phyloP scores from a whole-genome alignment of 2,329 filamentous ascomycete species.

The Epichloe hybrida region DNA sequence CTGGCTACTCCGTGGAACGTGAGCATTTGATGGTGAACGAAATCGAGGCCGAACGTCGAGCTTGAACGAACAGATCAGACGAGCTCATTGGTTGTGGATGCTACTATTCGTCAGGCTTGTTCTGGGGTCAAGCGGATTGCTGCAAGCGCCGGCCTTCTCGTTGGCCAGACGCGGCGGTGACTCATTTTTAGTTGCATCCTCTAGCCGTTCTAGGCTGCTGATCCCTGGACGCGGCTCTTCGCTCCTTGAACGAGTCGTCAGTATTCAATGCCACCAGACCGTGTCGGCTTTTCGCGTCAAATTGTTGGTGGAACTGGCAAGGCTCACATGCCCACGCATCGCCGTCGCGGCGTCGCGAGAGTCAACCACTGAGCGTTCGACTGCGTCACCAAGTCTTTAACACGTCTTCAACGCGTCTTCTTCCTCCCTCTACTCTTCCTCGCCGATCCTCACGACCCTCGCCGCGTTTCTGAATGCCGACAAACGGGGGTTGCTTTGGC shows the following conservation, averaged over 20 bases:
- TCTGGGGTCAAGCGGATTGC: constrained; percentile 15
- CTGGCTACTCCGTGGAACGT: too few relatives aligned
- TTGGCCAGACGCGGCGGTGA: constrained; percentile 18
- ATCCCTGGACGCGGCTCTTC: not conserved
- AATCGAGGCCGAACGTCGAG: not conserved
- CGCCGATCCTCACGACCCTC: not conserved
- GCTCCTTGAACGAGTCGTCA: not conserved
- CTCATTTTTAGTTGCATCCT: constrained; percentile 18
- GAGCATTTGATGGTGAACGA: too few relatives aligned
- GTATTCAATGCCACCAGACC: too few relatives aligned
- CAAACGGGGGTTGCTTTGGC: not conserved
- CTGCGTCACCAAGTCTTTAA: not conserved
- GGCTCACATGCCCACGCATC: not conserved
- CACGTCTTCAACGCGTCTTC: not conserved
- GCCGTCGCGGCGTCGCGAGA: not conserved
- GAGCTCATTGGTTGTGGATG: not conserved
- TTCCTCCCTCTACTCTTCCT: not conserved
- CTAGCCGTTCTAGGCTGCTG: not conserved
- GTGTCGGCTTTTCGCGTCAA: not conserved
- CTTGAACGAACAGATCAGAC: not conserved
- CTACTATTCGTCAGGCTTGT: not conserved
- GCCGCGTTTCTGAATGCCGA: not conserved
- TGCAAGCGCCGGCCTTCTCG: constrained; percentile 18
- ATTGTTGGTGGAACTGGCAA: not conserved
- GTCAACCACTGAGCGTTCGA: not conserved